phyloP scores from a whole-genome alignment of 306 rosid genomes.

The Quercus glauca region DNA sequence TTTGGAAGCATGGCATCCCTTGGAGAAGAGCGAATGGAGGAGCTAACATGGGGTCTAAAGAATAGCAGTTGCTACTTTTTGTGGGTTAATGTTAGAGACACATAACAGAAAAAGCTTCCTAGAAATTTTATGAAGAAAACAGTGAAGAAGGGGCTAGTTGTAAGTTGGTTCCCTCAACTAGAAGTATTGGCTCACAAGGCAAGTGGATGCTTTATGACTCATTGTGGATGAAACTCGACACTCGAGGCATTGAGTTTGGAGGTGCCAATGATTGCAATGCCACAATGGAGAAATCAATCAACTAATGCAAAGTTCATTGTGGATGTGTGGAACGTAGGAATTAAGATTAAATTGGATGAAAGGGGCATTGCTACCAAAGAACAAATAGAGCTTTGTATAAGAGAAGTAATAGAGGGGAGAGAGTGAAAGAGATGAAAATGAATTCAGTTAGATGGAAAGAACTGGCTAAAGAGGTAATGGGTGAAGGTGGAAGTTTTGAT shows the following conservation, averaged over 20 bases:
- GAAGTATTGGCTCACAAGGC: conserved; percentile 5
- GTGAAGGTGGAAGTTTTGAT: conserved; percentile 14
- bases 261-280: conserved; percentile 1
- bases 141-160: background rate
- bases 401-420: conserved; percentile 13
- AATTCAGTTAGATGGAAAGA: conserved; percentile 2
- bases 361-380: background rate
- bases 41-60: background rate
- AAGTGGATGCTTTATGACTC: background rate
- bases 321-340: conserved; percentile 12
- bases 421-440: background rate
- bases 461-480: background rate
- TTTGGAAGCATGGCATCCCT: background rate
- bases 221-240: conserved; percentile 12
- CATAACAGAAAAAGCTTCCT: conserved; percentile 1
- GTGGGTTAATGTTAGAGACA: conserved; percentile 8
- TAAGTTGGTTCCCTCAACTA: conserved; percentile 13
- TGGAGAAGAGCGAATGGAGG: conserved; percentile 13
- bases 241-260: conserved; percentile 1
- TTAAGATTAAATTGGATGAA: background rate
- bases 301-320: conserved; percentile 7
- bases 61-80: background rate
- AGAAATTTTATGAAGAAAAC: background rate
- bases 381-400: background rate
- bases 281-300: conserved; percentile 11